These are phyloP conservation scores for Mycosphaerella sp. DNA, from an alignment of 2,329 filamentous ascomycete genomes.

Conservation along the genomic window DNA sequence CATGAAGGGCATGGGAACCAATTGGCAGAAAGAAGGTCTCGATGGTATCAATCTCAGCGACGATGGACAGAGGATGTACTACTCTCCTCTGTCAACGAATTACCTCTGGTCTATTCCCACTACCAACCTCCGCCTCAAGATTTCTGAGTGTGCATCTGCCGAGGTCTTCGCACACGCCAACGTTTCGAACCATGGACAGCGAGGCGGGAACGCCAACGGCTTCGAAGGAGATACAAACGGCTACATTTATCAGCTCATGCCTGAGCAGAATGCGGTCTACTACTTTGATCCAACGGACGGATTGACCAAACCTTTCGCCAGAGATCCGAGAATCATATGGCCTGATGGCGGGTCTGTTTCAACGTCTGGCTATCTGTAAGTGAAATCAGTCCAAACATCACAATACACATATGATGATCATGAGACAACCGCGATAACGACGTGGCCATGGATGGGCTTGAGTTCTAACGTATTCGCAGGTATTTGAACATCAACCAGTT, in stretches of 20 bases:
- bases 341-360: constrained; percentile 39
- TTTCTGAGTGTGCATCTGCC: constrained; percentile 30
- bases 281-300: constrained; percentile 39
- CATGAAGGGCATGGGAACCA: constrained; percentile 25
- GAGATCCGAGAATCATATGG: constrained; percentile 43
- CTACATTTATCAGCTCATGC: constrained; percentile 44
- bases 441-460: too few relatives aligned
- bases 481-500: constrained; percentile 47
- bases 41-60: constrained; percentile 36
- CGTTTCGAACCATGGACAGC: constrained; percentile 42
- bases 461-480: too few relatives aligned
- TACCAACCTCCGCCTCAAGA: constrained; percentile 30
- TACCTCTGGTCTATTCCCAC: constrained; percentile 34
- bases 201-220: constrained; percentile 43
- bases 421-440: too few relatives aligned
- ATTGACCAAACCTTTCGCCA: constrained; percentile 35
- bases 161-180: constrained; percentile 42
- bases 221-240: constrained; percentile 42
- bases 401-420: too few relatives aligned
- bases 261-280: constrained; percentile 42
- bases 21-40: constrained; percentile 31
- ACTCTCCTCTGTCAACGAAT: constrained; percentile 37
- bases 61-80: constrained; percentile 39
- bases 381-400: too few relatives aligned
- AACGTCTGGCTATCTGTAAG: constrained; percentile 41